phyloP scores from a whole-genome alignment of 257 asterid species.

The Parsonsia alboflavescens region DNA sequence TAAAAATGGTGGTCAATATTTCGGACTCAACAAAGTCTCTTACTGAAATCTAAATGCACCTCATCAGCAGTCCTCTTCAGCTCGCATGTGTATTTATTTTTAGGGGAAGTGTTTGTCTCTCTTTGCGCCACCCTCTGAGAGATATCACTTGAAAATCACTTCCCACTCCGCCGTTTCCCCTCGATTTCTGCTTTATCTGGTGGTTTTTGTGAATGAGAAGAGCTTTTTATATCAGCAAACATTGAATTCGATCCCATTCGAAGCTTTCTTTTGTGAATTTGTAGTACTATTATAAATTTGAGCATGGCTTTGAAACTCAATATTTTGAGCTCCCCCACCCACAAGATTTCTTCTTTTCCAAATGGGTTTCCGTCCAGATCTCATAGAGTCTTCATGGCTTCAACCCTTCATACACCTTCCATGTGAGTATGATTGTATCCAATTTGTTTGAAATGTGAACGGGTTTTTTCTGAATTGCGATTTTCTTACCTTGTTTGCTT shows the following conservation, averaged over 20 bases:
- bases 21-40: background rate
- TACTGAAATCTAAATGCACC: background rate
- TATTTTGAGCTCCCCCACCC: constrained; percentile 28
- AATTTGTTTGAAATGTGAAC: background rate
- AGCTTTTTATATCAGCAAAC: background rate
- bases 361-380: constrained; percentile 36
- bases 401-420: constrained; percentile 53
- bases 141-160: constrained; percentile 1
- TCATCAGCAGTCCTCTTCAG: background rate
- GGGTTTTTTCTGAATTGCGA: background rate
- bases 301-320: constrained; percentile 50
- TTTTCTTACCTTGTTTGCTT: background rate
- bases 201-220: background rate
- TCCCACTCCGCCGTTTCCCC: background rate
- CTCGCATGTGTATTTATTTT: background rate
- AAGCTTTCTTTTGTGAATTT: background rate
- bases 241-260: background rate
- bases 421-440: constrained; percentile 28
- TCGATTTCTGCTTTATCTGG: background rate
- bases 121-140: background rate
- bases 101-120: constrained; percentile 1
- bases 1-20: background rate
- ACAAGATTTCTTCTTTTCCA: constrained; percentile 36
- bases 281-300: constrained; percentile 8
- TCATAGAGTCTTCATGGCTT: constrained; percentile 59